Evolutionary conservation across 1,284 basidiomycete genomes (phyloP).

Genomic region (Ganoderma leucocontextum): DNA sequence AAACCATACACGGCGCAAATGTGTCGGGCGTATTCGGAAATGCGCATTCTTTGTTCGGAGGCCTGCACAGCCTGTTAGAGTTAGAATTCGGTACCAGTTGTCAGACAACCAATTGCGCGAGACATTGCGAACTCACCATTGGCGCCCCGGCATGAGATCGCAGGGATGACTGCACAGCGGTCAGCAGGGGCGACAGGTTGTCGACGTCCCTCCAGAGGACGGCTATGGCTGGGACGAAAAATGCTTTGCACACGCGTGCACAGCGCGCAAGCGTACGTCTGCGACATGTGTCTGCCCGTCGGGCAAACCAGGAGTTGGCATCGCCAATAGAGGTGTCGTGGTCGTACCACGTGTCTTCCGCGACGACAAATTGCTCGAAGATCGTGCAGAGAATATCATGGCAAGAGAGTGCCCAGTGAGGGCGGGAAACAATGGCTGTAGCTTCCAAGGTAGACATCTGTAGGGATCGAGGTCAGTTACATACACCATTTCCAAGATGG

Average conservation of each 20-base stretch:
- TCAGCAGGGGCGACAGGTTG: constrained; percentile 17
- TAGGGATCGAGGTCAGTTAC: background rate
- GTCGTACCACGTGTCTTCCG: constrained; percentile 24
- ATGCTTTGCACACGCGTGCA: constrained; percentile 24
- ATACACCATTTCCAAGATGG: background rate
- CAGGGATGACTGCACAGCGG: background rate
- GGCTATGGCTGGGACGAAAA: constrained; percentile 25
- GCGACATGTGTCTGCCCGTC: constrained; percentile 1
- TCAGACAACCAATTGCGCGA: background rate
- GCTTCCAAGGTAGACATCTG: background rate
- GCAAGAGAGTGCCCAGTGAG: constrained; percentile 19
- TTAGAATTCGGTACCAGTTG: background rate
- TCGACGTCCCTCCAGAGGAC: constrained; percentile 28
- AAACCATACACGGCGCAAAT: constrained; percentile 20
- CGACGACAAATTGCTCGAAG: constrained; percentile 20
- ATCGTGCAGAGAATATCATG: constrained; percentile 27
- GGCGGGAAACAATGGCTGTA: background rate
- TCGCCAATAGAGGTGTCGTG: constrained; percentile 21
- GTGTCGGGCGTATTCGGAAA: constrained; percentile 21
- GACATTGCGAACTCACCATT: background rate
- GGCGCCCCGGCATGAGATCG: background rate
- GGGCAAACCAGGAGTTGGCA: constrained; percentile 18
- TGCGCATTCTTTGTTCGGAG: constrained; percentile 2
- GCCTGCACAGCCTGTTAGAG: too few relatives aligned
- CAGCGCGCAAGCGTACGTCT: constrained; percentile 22